Conservation (phyloP, 768 basidiomycete genomes). For the Lactifluus subvellereus region DNA sequence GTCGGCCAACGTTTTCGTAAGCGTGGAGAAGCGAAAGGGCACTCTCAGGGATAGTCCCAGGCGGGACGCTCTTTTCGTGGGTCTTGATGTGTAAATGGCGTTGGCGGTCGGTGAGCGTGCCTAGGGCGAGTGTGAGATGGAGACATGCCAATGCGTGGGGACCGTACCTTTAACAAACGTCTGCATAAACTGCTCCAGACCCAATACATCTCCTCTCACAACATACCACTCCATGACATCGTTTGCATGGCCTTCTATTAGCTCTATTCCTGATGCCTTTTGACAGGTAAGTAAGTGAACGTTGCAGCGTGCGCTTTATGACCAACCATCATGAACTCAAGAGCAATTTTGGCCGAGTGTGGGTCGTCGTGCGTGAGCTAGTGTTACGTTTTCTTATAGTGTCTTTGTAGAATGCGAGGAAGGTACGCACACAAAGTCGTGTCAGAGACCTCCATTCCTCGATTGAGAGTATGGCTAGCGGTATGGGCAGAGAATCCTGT, state of each 20-base stretch:
- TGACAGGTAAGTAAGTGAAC: not conserved
- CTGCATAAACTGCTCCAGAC: constrained; percentile 39
- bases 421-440: constrained; percentile 47
- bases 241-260: constrained; percentile 32
- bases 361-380: constrained; percentile 47
- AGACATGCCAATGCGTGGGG: not conserved
- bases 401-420: constrained; percentile 31
- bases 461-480: constrained; percentile 39
- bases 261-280: constrained; percentile 9
- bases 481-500: not conserved
- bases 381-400: constrained; percentile 1
- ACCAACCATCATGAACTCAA: constrained; percentile 50
- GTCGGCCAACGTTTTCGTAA: constrained; percentile 58
- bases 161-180: constrained; percentile 40
- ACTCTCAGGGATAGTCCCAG: constrained; percentile 46
- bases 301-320: not conserved
- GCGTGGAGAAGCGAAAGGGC: constrained; percentile 65
- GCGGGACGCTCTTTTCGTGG: constrained; percentile 47
- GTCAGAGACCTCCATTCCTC: constrained; percentile 43
- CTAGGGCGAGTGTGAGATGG: constrained; percentile 19
- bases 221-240: constrained; percentile 19
- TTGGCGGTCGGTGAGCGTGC: constrained; percentile 46
- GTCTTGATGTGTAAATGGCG: constrained; percentile 70
- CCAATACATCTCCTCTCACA: constrained; percentile 12
- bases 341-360: constrained; percentile 42